These are phyloP conservation scores for Marvania coccoides DNA, from an alignment of 139 green algal genomes.

Conservation along the genomic window DNA sequence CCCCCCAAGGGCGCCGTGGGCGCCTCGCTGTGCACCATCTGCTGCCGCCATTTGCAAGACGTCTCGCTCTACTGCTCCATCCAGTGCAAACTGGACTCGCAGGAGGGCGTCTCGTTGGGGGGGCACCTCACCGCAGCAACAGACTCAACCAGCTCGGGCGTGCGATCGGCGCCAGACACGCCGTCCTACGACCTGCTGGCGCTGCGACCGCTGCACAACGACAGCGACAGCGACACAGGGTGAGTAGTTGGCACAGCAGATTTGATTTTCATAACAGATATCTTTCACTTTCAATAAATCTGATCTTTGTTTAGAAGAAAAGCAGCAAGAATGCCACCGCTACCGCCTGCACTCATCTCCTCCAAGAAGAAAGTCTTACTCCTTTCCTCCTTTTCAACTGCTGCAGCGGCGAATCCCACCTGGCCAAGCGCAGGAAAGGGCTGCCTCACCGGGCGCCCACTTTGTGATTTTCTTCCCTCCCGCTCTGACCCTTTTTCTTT, in stretches of 20 bases:
- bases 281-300: not conserved
- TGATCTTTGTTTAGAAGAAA: too few relatives aligned
- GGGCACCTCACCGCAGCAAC: not conserved
- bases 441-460: slow-evolving; percentile 5
- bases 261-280: not conserved
- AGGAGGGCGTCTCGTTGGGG: slow-evolving; percentile 6
- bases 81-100: slow-evolving; percentile 33
- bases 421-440: slow-evolving; percentile 18
- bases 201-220: not conserved
- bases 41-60: slow-evolving; percentile 32
- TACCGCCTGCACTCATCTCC: too few relatives aligned
- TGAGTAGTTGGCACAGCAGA: not conserved
- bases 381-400: not conserved
- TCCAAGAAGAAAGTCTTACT: not conserved
- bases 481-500: not conserved
- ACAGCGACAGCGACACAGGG: slow-evolving; percentile 13
- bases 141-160: not conserved
- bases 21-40: slow-evolving; percentile 20
- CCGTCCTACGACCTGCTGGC: not conserved
- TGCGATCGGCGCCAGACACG: slow-evolving; percentile 5
- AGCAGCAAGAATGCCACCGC: too few relatives aligned
- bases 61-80: slow-evolving; percentile 30
- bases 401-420: not conserved
- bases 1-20: slow-evolving; percentile 33
- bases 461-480: not conserved